Evolutionary conservation across 2,329 filamentous ascomycete species (phyloP).

Genomic region (Rutstroemia sp.): DNA sequence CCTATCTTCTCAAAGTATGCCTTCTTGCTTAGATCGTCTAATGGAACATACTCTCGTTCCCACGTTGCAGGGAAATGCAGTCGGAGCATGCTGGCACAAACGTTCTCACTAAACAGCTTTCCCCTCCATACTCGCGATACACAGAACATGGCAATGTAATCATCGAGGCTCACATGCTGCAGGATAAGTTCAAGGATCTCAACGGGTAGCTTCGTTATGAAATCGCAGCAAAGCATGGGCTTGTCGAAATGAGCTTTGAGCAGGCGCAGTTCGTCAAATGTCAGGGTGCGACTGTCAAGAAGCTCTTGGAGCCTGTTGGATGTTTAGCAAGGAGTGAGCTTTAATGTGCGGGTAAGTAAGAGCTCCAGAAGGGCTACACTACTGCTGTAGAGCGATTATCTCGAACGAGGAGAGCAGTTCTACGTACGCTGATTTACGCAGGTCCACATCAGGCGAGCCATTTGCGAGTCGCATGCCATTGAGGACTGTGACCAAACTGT

Average conservation of each 20-base stretch:
- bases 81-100: slow-evolving; percentile 15
- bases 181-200: slow-evolving; percentile 19
- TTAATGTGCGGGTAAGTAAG: background rate
- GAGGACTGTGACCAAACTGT: background rate
- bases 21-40: background rate
- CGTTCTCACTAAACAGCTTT: slow-evolving; percentile 13
- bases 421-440: slow-evolving; percentile 6
- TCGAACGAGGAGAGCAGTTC: background rate
- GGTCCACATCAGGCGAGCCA: background rate
- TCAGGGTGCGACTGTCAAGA: background rate
- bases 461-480: background rate
- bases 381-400: background rate
- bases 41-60: background rate
- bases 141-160: slow-evolving; percentile 16
- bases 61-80: slow-evolving; percentile 13
- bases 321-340: background rate
- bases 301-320: background rate
- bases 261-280: background rate
- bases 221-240: slow-evolving; percentile 5
- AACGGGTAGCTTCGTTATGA: slow-evolving; percentile 12
- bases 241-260: background rate
- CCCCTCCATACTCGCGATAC: slow-evolving; percentile 21
- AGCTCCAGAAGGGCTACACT: background rate
- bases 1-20: background rate
- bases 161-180: slow-evolving; percentile 19